Percentiles rank a stretch among this genome's conserved stretches.
Conservation (phyloP, 345 rosid species). For the Sonneratia alba region DNA sequence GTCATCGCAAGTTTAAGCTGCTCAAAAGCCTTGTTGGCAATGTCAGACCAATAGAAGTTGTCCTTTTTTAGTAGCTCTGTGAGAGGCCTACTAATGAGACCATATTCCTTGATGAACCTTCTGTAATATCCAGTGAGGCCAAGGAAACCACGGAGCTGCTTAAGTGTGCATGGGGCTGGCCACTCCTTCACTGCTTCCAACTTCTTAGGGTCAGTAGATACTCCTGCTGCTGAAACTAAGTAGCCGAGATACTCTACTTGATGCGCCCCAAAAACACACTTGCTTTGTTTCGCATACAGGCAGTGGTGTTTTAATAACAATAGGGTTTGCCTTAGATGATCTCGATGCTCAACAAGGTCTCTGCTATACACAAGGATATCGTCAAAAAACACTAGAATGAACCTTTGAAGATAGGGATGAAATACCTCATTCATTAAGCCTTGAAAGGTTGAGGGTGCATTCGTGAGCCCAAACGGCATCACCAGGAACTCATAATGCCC, state of each 20-base stretch:
- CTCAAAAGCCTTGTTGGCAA: background rate
- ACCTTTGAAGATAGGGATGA: background rate
- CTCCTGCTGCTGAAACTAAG: background rate
- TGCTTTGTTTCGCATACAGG: background rate
- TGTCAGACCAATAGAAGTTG: background rate
- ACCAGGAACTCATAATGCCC: background rate
- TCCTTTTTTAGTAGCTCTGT: conserved; percentile 1
- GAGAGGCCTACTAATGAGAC: background rate
- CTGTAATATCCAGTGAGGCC: conserved; percentile 7
- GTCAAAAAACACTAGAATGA: background rate
- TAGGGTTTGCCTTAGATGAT: background rate
- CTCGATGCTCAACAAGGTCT: background rate
- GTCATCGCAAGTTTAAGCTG: background rate
- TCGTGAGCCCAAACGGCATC: background rate
- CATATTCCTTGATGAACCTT: conserved; percentile 1
- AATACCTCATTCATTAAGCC: background rate
- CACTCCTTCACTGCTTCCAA: background rate
- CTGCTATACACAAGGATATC: background rate
- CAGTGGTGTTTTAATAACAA: too few relatives aligned
- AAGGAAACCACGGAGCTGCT: background rate
- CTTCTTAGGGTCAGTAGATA: background rate
- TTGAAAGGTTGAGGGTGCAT: background rate
- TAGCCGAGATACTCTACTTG: conserved; percentile 6
- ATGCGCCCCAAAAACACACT: too few relatives aligned
- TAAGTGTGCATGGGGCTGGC: background rate